Conservation (phyloP, 495 filamentous ascomycete species). For the Astrothelium subdiscretum region DNA sequence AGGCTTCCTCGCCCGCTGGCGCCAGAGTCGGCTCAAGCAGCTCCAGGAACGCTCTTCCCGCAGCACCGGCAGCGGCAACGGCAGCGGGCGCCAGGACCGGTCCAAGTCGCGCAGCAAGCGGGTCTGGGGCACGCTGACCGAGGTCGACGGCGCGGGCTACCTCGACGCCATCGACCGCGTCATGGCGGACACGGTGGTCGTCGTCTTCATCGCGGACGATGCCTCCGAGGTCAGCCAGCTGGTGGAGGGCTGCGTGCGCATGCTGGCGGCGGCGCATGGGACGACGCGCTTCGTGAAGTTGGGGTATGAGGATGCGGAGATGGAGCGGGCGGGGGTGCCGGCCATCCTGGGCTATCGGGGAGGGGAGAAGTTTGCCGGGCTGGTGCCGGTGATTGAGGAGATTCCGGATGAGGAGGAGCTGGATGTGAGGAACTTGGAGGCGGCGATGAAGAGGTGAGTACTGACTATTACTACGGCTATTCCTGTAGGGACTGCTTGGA, state of each 20-base stretch:
- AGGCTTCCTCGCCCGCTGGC: conserved; percentile 72
- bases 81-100: conserved; percentile 33
- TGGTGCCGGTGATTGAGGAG: conserved; percentile 76
- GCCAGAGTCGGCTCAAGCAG: conserved; percentile 49
- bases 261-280: conserved; percentile 56
- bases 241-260: conserved; percentile 64
- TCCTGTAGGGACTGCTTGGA: background rate
- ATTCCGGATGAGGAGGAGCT: conserved; percentile 58
- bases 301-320: conserved; percentile 86
- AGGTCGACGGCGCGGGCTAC: conserved; percentile 82
- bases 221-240: conserved; percentile 60
- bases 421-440: conserved; percentile 48
- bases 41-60: background rate
- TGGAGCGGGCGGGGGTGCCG: conserved; percentile 79
- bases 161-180: conserved; percentile 92
- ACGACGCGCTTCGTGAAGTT: conserved; percentile 80
- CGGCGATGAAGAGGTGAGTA: conserved; percentile 45
- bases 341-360: conserved; percentile 80
- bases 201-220: conserved; percentile 88
- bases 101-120: conserved; percentile 55
- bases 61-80: conserved; percentile 51
- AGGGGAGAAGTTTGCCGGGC: conserved; percentile 80
- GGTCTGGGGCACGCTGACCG: conserved; percentile 64
- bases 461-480: background rate
- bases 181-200: conserved; percentile 68